These are phyloP conservation scores for Sporothrix curviconia DNA, from an alignment of 2,329 filamentous ascomycete species.

Conservation along the genomic window DNA sequence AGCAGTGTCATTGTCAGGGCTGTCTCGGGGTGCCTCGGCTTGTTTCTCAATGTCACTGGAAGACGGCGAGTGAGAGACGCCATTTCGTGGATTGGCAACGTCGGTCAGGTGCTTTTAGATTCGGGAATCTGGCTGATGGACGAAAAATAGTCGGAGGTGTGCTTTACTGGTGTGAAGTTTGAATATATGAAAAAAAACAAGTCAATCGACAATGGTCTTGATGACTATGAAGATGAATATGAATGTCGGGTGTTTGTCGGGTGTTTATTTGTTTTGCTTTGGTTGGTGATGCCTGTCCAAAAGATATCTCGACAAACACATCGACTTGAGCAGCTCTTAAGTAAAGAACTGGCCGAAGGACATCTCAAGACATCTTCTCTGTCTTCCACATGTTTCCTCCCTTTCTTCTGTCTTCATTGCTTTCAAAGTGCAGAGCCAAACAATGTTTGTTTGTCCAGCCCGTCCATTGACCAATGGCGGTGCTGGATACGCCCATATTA, in stretches of 20 bases:
- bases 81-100: too few species aligned
- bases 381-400: not conserved
- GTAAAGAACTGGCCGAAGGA: not conserved
- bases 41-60: constrained; percentile 1
- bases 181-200: not conserved
- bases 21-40: not conserved
- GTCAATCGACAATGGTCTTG: too few species aligned
- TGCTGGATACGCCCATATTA: too few species aligned
- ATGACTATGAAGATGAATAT: too few species aligned
- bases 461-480: not conserved
- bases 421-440: not conserved
- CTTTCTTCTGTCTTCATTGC: too few species aligned
- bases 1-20: not conserved
- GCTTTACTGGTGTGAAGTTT: too few species aligned
- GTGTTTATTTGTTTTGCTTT: not conserved
- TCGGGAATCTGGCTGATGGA: too few species aligned
- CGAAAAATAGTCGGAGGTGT: too few species aligned
- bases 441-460: not conserved
- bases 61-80: not conserved
- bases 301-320: not conserved
- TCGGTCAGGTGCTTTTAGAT: too few species aligned
- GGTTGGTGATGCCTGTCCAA: not conserved
- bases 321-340: not conserved
- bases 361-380: not conserved
- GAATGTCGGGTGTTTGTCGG: too few species aligned